A percentile compares a stretch with the other conserved stretches of the same genome.
Evolutionary conservation across 2,329 filamentous ascomycete genomes (phyloP).

Genomic region (Botryotinia convoluta): DNA sequence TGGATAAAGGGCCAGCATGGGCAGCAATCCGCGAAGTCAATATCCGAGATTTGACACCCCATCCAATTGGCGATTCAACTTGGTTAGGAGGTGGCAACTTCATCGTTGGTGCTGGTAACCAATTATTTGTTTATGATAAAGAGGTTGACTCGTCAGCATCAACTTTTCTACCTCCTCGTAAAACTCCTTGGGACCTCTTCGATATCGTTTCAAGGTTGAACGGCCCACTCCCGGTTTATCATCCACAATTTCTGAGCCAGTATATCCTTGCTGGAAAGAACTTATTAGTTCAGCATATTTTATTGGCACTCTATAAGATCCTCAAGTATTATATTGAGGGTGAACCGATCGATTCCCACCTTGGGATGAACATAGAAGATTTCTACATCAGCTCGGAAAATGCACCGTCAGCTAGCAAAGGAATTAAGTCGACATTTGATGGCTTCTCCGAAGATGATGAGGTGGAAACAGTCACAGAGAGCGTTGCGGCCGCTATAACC

Average conservation of each 20-base stretch:
- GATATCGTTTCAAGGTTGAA: slow-evolving; percentile 81
- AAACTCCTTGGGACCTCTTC: slow-evolving; percentile 60
- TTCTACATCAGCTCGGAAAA: slow-evolving; percentile 48
- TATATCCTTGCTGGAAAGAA: slow-evolving; percentile 80
- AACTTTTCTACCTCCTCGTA: slow-evolving; percentile 31
- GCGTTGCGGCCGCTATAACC: slow-evolving; percentile 66
- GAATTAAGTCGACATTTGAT: slow-evolving; percentile 43
- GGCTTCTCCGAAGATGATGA: slow-evolving; percentile 54
- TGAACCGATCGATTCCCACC: slow-evolving; percentile 74
- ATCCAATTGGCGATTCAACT: slow-evolving; percentile 88
- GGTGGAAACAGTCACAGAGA: slow-evolving; percentile 66
- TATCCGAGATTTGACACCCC: slow-evolving; percentile 77
- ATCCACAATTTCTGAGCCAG: slow-evolving; percentile 86
- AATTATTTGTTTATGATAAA: slow-evolving; percentile 81
- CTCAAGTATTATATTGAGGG: slow-evolving; percentile 82
- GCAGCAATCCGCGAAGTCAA: slow-evolving; percentile 78
- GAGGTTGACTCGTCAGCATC: slow-evolving; percentile 57
- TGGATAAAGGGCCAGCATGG: slow-evolving; percentile 88
- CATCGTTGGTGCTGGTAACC: slow-evolving; percentile 85
- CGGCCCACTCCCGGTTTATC: slow-evolving; percentile 82
- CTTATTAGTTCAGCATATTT: slow-evolving; percentile 65
- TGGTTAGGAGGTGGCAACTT: slow-evolving; percentile 86
- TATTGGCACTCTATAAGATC: slow-evolving; percentile 69
- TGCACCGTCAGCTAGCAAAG: slow-evolving; percentile 27
- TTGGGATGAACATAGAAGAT: slow-evolving; percentile 63